phyloP scores from a whole-genome alignment of 1,284 basidiomycete species.

The Ceratobasidium sp. region DNA sequence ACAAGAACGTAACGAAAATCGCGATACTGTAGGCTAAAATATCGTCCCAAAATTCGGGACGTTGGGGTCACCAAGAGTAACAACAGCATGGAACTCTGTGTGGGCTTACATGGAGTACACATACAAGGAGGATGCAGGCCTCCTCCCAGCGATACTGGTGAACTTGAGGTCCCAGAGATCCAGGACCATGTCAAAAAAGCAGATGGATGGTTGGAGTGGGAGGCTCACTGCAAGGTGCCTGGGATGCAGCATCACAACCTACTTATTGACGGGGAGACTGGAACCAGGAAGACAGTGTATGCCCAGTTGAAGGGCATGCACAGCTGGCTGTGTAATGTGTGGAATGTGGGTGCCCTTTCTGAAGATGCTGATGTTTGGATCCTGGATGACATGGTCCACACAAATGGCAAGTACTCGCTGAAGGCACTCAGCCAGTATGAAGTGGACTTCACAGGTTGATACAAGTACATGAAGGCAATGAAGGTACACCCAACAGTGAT shows the following conservation, averaged over 20 bases:
- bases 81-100: background rate
- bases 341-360: background rate
- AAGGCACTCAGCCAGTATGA: slow-evolving; percentile 1
- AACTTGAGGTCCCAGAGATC: background rate
- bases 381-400: no score
- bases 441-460: background rate
- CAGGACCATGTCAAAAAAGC: no score
- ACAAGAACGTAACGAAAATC: no score
- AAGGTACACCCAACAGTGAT: background rate
- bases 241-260: background rate
- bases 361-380: no score
- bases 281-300: no score
- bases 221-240: background rate
- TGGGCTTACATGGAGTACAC: background rate
- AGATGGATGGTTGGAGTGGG: no score
- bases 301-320: background rate
- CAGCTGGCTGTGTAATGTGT: background rate
- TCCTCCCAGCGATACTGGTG: no score
- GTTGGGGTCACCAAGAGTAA: no score
- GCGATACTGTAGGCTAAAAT: no score
- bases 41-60: no score
- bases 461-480: no score
- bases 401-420: background rate
- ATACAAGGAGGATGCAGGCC: background rate
- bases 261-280: no score